Evolutionary conservation across 2,329 filamentous ascomycete genomes (phyloP).

Genomic region (Fusarium aywerte): DNA sequence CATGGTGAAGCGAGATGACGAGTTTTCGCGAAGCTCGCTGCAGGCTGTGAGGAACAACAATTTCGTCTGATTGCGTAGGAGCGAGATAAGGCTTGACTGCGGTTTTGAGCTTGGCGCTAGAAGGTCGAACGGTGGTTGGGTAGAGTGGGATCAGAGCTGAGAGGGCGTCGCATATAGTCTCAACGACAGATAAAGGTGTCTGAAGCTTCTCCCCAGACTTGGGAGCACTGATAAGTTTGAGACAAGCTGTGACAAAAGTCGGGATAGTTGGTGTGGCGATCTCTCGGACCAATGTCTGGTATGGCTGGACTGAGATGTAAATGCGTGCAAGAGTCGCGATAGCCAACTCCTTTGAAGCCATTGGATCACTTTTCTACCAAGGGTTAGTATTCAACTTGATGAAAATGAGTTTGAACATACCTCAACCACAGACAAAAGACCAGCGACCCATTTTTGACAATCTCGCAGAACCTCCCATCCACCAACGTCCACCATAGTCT

Average conservation of each 20-base stretch:
- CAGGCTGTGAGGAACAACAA: conserved; percentile 63
- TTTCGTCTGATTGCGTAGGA: conserved; percentile 66
- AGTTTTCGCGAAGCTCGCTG: conserved; percentile 70
- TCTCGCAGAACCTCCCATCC: conserved; percentile 84
- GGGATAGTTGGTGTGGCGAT: conserved; percentile 86
- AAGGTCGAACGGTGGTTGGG: conserved; percentile 84
- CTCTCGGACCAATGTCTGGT: conserved; percentile 85
- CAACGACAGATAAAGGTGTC: conserved; percentile 63
- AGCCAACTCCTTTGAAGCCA: conserved; percentile 78
- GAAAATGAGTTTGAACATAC: conserved; percentile 55
- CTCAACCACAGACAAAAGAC: conserved; percentile 78
- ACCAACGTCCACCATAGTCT: conserved; percentile 82
- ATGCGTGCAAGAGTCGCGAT: conserved; percentile 84
- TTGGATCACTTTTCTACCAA: conserved; percentile 77
- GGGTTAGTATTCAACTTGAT: conserved; percentile 35
- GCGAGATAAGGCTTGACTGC: conserved; percentile 70
- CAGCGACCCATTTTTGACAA: conserved; percentile 79
- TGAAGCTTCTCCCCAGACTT: conserved; percentile 44
- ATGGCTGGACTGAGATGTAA: conserved; percentile 83
- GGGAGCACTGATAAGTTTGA: conserved; percentile 70
- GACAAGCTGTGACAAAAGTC: conserved; percentile 76
- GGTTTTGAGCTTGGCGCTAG: conserved; percentile 72
- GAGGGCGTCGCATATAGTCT: conserved; percentile 78
- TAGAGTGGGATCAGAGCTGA: conserved; percentile 79
- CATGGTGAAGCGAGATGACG: conserved; percentile 78